A percentile compares a stretch with the other conserved stretches of the same genome.
Evolutionary conservation across 2,329 filamentous ascomycete species (phyloP).

Genomic region (Helicocarpus griseus): DNA sequence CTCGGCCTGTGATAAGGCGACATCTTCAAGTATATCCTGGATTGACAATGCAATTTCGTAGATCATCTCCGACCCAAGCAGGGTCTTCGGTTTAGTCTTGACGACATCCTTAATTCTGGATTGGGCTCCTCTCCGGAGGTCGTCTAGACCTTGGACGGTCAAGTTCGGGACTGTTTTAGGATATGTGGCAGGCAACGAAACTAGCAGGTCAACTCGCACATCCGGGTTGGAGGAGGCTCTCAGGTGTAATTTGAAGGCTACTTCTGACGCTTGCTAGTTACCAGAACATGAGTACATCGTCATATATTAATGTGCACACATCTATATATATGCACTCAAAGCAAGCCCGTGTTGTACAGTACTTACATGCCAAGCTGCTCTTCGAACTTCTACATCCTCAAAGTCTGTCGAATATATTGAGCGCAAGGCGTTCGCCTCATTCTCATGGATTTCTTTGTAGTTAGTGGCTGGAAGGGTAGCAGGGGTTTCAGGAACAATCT

Average conservation of each 20-base stretch:
- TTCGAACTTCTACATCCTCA: conserved; percentile 58
- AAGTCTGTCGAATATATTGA: conserved; percentile 90
- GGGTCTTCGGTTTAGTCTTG: conserved; percentile 56
- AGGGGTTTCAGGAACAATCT: conserved; percentile 21
- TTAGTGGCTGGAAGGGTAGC: conserved; percentile 39
- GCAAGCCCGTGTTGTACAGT: conserved; percentile 16
- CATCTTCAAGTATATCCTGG: conserved; percentile 69
- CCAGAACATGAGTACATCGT: conserved; percentile 10
- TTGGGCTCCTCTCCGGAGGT: conserved; percentile 59
- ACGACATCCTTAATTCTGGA: conserved; percentile 63
- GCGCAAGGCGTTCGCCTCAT: conserved; percentile 75
- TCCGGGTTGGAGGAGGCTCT: conserved; percentile 65
- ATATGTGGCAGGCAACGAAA: conserved; percentile 81
- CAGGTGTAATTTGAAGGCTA: conserved; percentile 70
- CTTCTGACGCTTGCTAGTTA: conserved; percentile 61
- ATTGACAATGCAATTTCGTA: conserved; percentile 52
- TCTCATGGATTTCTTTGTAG: conserved; percentile 76
- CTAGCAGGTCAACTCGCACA: conserved; percentile 60
- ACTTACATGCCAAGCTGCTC: conserved; percentile 73
- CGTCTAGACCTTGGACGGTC: conserved; percentile 53
- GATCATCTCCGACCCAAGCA: conserved; percentile 56
- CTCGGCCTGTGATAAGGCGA: conserved; percentile 65
- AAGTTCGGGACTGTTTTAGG: conserved; percentile 73
- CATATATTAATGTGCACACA: background rate
- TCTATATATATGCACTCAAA: conserved; percentile 2